Evolutionary conservation across 805 yeast species (phyloP), one percentile per base, ranked within the genome.

Genomic region (Peterozyma xylosa): DNA sequence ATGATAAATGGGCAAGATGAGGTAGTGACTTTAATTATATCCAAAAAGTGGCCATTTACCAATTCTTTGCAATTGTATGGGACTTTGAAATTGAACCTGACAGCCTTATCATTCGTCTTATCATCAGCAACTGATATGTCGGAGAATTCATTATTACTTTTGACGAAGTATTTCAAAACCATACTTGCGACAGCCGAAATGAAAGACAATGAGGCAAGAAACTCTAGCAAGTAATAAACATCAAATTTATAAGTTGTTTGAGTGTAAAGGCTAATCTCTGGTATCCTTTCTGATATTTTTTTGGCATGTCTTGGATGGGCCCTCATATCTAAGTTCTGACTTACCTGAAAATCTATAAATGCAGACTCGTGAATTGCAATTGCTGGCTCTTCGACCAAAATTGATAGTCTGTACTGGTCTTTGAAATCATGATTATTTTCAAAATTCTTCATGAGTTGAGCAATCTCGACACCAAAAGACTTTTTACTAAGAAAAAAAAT

Each of bases 1-100:
- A 86, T 78, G 18, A 85, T 69, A 52, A 84, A 81, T 2, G 87
- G 79, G 42, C 78, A 70, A 11, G 74, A 64, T 11, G 86, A 80
- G 0, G 87, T 73, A n/a, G 70, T 62, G 10, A 84, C 64, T 45
- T 71, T 72, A 32, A 82, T 68, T 3, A 85, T 70, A 57, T 87
- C 95, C 40, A 85, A 63, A 18, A 67, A 61, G 56, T 82, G 90
- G 4, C 79, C 80, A 29, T 64, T 57, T 13, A 70, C 45, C 36
- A 68, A 43, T 63, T 73, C 62, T 67, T 76, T 53, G 54, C 63
- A 51, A 46, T 59, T 58, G 46, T 46, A 43, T 48, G 53, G 30
- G 37, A 50, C 11, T 21, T 35, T n/a, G 21, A 42, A 45, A 9
- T 37, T 42, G 6, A 18, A 17, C 3, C 30, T 14, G 10, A n/a